Evolutionary conservation across 176 grass and related monocot genomes (phyloP).

Genomic region (Hordeum marinum): DNA sequence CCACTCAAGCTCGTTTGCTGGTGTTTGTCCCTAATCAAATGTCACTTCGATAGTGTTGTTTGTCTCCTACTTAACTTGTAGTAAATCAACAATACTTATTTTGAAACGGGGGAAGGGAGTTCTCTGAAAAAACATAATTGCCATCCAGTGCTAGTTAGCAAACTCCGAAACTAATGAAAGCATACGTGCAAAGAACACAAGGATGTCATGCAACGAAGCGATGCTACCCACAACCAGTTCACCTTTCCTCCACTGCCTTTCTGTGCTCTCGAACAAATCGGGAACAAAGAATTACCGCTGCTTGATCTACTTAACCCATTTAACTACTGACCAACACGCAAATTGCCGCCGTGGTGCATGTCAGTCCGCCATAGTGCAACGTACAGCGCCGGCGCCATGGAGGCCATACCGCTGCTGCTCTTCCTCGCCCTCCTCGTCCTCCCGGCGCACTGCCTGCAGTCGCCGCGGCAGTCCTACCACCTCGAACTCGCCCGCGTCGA

Average conservation of each 20-base stretch:
- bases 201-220: not conserved
- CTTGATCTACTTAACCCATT: conserved; percentile 13
- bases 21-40: too few relatives aligned
- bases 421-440: conserved; percentile 26
- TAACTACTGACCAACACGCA: not conserved
- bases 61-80: too few relatives aligned
- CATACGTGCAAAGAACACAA: conserved; percentile 27
- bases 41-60: too few relatives aligned
- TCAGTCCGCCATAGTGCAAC: not conserved
- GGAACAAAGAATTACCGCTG: not conserved
- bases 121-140: too few relatives aligned
- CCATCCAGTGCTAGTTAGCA: not conserved
- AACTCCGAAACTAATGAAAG: not conserved
- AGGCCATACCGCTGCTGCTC: conserved; percentile 5
- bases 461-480: conserved; percentile 16
- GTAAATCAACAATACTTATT: too few relatives aligned
- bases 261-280: not conserved
- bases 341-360: not conserved
- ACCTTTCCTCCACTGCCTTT: conserved; percentile 38
- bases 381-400: conserved; percentile 31
- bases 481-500: conserved; percentile 42
- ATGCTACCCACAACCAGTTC: conserved; percentile 34
- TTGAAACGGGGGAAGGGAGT: too few relatives aligned
- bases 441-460: conserved; percentile 4
- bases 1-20: too few relatives aligned